phyloP scores from a whole-genome alignment of 83 land plant species.

The Thuja plicata region DNA sequence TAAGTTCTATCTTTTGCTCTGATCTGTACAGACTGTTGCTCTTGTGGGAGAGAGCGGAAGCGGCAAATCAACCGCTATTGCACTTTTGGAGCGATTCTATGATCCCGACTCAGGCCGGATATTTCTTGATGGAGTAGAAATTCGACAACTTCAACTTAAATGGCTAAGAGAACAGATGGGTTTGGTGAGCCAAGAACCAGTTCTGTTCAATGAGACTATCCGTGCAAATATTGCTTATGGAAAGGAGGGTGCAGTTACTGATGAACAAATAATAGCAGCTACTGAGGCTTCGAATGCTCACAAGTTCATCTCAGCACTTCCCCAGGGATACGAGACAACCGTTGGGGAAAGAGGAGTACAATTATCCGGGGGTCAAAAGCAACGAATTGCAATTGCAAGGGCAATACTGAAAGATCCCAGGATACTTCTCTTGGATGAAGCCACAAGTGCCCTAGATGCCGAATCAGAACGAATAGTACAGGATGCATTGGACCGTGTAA shows the following conservation, averaged over 20 bases:
- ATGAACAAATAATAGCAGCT: slow-evolving; percentile 24
- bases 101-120: slow-evolving; percentile 45
- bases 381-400: slow-evolving; percentile 37
- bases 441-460: slow-evolving; percentile 47
- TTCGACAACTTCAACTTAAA: slow-evolving; percentile 24
- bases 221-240: slow-evolving; percentile 44
- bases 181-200: slow-evolving; percentile 39
- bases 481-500: slow-evolving; percentile 35
- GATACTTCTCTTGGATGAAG: slow-evolving; percentile 38
- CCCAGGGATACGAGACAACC: slow-evolving; percentile 26
- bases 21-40: slow-evolving; percentile 31
- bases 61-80: slow-evolving; percentile 35
- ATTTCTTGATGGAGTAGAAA: slow-evolving; percentile 30
- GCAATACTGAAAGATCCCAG: slow-evolving; percentile 36
- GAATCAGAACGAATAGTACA: slow-evolving; percentile 39
- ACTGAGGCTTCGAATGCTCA: slow-evolving; percentile 39
- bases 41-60: slow-evolving; percentile 50
- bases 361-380: slow-evolving; percentile 47
- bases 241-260: slow-evolving; percentile 32
- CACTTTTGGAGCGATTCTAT: slow-evolving; percentile 36
- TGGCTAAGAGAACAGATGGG: slow-evolving; percentile 48
- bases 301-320: slow-evolving; percentile 24
- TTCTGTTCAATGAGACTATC: slow-evolving; percentile 31
- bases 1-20: background rate
- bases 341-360: slow-evolving; percentile 44